phyloP scores from a whole-genome alignment of 2,329 filamentous ascomycete species.

The Talaromyces islandicus region DNA sequence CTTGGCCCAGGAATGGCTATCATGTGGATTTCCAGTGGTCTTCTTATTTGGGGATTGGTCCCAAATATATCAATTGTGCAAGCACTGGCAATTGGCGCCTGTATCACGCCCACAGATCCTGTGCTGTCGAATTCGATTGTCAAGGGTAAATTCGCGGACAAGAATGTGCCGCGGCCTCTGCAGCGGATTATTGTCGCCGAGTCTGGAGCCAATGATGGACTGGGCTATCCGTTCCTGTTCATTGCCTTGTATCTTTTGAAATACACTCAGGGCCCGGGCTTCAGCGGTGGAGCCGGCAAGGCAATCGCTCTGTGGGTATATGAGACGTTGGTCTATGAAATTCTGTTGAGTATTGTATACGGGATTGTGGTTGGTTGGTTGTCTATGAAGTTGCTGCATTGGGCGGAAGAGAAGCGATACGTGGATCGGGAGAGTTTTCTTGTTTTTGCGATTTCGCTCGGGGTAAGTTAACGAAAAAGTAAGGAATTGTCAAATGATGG shows the following conservation, averaged over 20 bases:
- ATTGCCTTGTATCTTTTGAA: slow-evolving; percentile 78
- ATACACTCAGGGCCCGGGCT: slow-evolving; percentile 56
- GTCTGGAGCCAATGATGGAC: slow-evolving; percentile 81
- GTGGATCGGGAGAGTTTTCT: slow-evolving; percentile 84
- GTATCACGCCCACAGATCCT: slow-evolving; percentile 88
- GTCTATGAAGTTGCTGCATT: slow-evolving; percentile 75
- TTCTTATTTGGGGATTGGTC: slow-evolving; percentile 71
- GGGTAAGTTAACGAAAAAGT: slow-evolving; percentile 42
- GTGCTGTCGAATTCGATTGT: slow-evolving; percentile 84
- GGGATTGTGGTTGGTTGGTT: slow-evolving; percentile 73
- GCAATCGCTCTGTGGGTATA: slow-evolving; percentile 79
- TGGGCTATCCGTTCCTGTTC: slow-evolving; percentile 85
- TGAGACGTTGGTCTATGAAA: slow-evolving; percentile 78
- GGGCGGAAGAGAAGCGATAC: slow-evolving; percentile 72
- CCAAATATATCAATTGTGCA: slow-evolving; percentile 68
- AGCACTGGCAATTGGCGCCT: slow-evolving; percentile 73
- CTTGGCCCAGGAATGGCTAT: slow-evolving; percentile 76
- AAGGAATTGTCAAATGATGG: no score
- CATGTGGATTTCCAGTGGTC: slow-evolving; percentile 82
- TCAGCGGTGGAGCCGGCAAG: slow-evolving; percentile 53
- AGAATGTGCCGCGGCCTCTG: slow-evolving; percentile 75
- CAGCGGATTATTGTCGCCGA: slow-evolving; percentile 78
- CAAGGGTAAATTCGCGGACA: slow-evolving; percentile 88
- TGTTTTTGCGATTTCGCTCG: slow-evolving; percentile 77
- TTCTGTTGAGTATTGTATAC: slow-evolving; percentile 71